These are phyloP conservation scores for Penicillium fimorum DNA, from an alignment of 495 filamentous ascomycete species.

Conservation along the genomic window DNA sequence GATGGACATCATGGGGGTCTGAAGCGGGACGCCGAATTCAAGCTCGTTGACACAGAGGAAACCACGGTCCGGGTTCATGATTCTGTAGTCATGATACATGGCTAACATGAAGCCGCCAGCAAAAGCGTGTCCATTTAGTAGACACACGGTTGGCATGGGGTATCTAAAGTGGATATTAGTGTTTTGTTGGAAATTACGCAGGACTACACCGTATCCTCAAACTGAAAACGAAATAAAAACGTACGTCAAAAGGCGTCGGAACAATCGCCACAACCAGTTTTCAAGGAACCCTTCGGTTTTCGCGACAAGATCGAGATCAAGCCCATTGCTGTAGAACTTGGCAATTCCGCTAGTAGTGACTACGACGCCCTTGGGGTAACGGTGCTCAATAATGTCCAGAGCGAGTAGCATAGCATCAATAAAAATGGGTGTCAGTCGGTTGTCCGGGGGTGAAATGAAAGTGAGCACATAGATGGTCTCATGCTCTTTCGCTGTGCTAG, in stretches of 20 bases:
- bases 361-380: constrained; percentile 64
- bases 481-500: constrained; percentile 36
- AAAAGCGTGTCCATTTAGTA: constrained; percentile 80
- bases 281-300: constrained; percentile 53
- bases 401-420: constrained; percentile 64
- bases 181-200: not conserved
- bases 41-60: constrained; percentile 77
- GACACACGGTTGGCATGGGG: constrained; percentile 78
- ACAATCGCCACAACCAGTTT: constrained; percentile 57
- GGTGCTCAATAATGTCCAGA: constrained; percentile 69
- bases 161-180: constrained; percentile 44
- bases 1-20: constrained; percentile 68
- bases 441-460: constrained; percentile 68
- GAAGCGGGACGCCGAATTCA: constrained; percentile 70
- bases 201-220: not conserved
- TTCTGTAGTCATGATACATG: constrained; percentile 81
- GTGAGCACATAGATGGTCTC: constrained; percentile 67
- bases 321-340: constrained; percentile 82
- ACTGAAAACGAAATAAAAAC: constrained; percentile 1
- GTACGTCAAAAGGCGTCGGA: constrained; percentile 60
- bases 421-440: constrained; percentile 67
- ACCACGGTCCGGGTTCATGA: constrained; percentile 66
- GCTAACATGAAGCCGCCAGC: constrained; percentile 77
- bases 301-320: constrained; percentile 61
- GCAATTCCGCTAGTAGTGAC: constrained; percentile 69